phyloP scores from a whole-genome alignment of 371 early-diverging fungal genomes.

The Sporodiniella umbellata region DNA sequence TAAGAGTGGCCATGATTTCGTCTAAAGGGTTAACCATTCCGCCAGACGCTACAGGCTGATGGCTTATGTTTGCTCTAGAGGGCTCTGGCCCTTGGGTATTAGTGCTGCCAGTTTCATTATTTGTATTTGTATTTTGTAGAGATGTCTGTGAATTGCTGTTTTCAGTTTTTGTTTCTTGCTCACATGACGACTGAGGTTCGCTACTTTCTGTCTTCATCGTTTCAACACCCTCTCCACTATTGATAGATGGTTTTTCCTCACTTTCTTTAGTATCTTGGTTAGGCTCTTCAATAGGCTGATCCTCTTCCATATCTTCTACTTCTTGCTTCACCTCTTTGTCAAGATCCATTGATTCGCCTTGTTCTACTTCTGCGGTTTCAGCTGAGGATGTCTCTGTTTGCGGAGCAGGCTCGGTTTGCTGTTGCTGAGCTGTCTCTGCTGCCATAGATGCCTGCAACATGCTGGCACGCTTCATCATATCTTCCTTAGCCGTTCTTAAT shows the following conservation, averaged over 20 bases:
- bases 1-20: conserved; percentile 94
- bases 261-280: background rate
- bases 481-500: conserved; percentile 91
- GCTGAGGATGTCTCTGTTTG: background rate
- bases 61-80: conserved; percentile 5
- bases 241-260: background rate
- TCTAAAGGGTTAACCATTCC: conserved; percentile 62
- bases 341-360: background rate
- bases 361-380: background rate
- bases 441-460: conserved; percentile 5
- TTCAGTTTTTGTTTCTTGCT: background rate
- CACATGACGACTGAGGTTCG: background rate
- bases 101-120: background rate
- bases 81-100: conserved; percentile 2
- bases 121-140: background rate
- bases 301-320: background rate
- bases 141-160: background rate
- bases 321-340: conserved; percentile 6
- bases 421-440: conserved; percentile 2
- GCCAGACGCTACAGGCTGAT: conserved; percentile 2
- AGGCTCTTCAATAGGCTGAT: background rate
- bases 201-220: background rate
- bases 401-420: background rate
- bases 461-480: conserved; percentile 60
- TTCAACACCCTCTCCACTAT: background rate